Conservation (phyloP, 2,329 filamentous ascomycete genomes). For the Pseudohalonectria lignicola region DNA sequence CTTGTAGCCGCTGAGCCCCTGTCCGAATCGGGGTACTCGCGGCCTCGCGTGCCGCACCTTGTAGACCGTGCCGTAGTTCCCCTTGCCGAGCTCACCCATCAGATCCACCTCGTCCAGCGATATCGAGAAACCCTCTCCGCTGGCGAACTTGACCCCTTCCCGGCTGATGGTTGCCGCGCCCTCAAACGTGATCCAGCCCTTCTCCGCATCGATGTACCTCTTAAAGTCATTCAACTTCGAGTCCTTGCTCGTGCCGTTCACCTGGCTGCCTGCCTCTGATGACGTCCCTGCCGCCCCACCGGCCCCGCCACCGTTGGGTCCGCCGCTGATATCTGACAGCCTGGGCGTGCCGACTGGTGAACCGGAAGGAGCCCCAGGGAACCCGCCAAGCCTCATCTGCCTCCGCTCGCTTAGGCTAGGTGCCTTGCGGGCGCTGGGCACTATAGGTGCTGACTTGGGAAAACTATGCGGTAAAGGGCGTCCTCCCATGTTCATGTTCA, state of each 20-base stretch:
- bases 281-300: no score
- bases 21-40: slow-evolving; percentile 44
- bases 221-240: slow-evolving; percentile 50
- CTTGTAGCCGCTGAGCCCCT: slow-evolving; percentile 41
- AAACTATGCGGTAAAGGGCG: slow-evolving; percentile 37
- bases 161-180: slow-evolving; percentile 85
- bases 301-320: slow-evolving; percentile 5
- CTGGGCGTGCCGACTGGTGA: slow-evolving; percentile 26
- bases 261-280: no score
- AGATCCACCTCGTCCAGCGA: slow-evolving; percentile 93
- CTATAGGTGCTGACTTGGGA: slow-evolving; percentile 39
- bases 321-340: slow-evolving; percentile 27
- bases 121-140: slow-evolving; percentile 82
- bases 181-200: slow-evolving; percentile 84
- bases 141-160: slow-evolving; percentile 84
- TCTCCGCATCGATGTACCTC: slow-evolving; percentile 83
- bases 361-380: slow-evolving; percentile 28
- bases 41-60: slow-evolving; percentile 80
- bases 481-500: slow-evolving; percentile 9
- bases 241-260: slow-evolving; percentile 25
- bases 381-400: slow-evolving; percentile 43
- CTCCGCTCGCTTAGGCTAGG: slow-evolving; percentile 58
- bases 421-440: slow-evolving; percentile 27
- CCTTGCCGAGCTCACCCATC: slow-evolving; percentile 87
- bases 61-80: slow-evolving; percentile 97